Percentiles rank a stretch among this genome's conserved stretches.
phyloP scores from a whole-genome alignment of 169 alveolate genomes.

The Eimeria acervulina region DNA sequence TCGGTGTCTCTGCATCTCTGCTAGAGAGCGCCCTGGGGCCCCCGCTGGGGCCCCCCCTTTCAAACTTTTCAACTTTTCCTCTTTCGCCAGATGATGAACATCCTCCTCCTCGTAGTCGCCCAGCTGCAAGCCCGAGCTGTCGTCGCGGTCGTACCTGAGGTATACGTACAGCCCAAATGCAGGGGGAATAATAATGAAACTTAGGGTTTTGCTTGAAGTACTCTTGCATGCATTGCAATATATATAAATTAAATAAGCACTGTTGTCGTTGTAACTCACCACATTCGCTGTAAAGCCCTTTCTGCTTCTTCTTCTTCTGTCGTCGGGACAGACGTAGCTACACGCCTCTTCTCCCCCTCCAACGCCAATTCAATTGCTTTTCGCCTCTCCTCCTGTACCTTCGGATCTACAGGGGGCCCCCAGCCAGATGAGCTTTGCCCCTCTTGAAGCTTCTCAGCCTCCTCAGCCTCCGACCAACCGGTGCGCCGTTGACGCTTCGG shows the following conservation, averaged over 20 bases:
- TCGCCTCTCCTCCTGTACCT: constrained; percentile 32
- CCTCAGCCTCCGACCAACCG: constrained; percentile 1
- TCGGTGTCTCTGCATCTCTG: constrained; percentile 41
- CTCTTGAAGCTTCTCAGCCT: neutral
- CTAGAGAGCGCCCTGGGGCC: constrained; percentile 24
- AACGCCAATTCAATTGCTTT: constrained; percentile 61
- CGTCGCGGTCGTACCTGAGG: constrained; percentile 83
- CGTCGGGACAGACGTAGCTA: neutral
- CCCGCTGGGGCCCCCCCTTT: constrained; percentile 7
- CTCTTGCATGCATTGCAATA: too few species aligned
- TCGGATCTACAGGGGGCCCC: constrained; percentile 71
- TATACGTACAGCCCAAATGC: neutral
- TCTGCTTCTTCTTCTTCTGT: constrained; percentile 63
- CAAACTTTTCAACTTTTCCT: constrained; percentile 72
- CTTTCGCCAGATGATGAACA: neutral
- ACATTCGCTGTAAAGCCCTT: constrained; percentile 52
- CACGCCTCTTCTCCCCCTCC: constrained; percentile 11
- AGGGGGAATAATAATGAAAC: too few species aligned
- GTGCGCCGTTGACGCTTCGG: constrained; percentile 43
- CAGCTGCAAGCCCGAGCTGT: constrained; percentile 31
- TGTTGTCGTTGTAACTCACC: neutral
- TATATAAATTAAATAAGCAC: too few species aligned
- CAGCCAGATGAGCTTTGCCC: constrained; percentile 47
- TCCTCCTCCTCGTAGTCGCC: constrained; percentile 80
- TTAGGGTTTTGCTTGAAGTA: too few species aligned